Conservation (phyloP, 371 early-diverging fungal genomes). For the Apophysomyces sp. region DNA sequence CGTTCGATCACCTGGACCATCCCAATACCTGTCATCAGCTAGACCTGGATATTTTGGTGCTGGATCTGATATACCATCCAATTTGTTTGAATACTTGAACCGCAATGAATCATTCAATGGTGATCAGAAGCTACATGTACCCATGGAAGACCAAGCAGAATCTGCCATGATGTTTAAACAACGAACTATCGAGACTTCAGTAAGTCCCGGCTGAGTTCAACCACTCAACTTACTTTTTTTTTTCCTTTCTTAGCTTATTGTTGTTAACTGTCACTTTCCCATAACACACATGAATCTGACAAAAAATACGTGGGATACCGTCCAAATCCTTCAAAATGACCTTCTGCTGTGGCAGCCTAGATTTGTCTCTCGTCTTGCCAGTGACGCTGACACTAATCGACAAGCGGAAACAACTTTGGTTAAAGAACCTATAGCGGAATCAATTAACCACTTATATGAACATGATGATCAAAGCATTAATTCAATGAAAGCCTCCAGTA, state of each 20-base stretch:
- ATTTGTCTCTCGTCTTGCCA: slow-evolving; percentile 19
- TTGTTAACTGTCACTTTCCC: slow-evolving; percentile 69
- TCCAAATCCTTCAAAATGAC: slow-evolving; percentile 73
- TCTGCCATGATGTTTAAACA: slow-evolving; percentile 67
- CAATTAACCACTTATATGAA: neutral
- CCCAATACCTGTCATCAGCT: slow-evolving; percentile 11
- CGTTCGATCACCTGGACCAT: slow-evolving; percentile 26
- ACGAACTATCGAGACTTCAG: slow-evolving; percentile 62
- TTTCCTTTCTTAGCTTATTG: slow-evolving; percentile 41
- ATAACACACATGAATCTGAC: slow-evolving; percentile 55
- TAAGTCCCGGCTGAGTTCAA: slow-evolving; percentile 17
- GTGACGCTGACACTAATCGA: neutral
- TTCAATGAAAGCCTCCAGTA: slow-evolving; percentile 16
- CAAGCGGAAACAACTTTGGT: neutral
- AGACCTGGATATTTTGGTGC: slow-evolving; percentile 32
- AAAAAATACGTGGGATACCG: slow-evolving; percentile 59
- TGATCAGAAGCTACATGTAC: slow-evolving; percentile 52
- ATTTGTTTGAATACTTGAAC: slow-evolving; percentile 34
- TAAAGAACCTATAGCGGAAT: neutral
- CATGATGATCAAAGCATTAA: neutral
- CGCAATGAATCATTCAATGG: slow-evolving; percentile 37
- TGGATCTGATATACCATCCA: slow-evolving; percentile 37
- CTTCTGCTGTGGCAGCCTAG: slow-evolving; percentile 64
- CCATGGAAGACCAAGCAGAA: slow-evolving; percentile 58
- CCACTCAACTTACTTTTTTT: neutral